These are phyloP conservation scores for Besnoitia besnoiti DNA, from an alignment of 169 alveolate species.

Conservation along the genomic window DNA sequence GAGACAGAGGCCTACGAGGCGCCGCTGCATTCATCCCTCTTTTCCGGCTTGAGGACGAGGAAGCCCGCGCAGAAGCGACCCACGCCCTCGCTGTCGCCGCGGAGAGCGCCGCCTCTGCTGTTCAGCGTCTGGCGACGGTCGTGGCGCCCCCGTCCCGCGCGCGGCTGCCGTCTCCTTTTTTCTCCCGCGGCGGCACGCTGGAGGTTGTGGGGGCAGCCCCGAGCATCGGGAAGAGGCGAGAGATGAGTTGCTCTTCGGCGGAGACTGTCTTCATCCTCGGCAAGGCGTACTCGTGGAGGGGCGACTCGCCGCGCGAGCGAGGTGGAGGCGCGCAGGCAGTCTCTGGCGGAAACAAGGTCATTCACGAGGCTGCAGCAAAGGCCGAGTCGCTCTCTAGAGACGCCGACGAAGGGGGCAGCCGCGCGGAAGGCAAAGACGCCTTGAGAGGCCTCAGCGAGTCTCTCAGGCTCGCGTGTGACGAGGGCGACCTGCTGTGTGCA, in stretches of 20 bases:
- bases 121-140: background rate
- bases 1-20: background rate
- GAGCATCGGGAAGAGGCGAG: background rate
- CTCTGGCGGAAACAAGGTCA: too few species aligned
- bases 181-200: background rate
- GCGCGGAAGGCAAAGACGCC: background rate
- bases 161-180: background rate
- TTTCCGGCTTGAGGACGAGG: background rate
- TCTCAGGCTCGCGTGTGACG: background rate
- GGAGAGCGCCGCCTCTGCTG: background rate
- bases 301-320: background rate
- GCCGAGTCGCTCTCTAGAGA: too few species aligned
- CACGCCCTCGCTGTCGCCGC: background rate
- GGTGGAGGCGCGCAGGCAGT: too few species aligned
- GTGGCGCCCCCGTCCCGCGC: too few species aligned
- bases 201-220: background rate
- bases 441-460: background rate
- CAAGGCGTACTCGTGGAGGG: background rate
- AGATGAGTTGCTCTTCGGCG: background rate
- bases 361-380: too few species aligned
- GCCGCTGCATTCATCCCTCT: background rate
- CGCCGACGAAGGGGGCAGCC: background rate
- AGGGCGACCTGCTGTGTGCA: constrained; percentile 9
- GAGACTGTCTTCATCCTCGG: background rate
- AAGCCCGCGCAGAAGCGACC: background rate